Conservation (phyloP, 768 basidiomycete genomes). For the Phylloporus rhodoxanthus region DNA sequence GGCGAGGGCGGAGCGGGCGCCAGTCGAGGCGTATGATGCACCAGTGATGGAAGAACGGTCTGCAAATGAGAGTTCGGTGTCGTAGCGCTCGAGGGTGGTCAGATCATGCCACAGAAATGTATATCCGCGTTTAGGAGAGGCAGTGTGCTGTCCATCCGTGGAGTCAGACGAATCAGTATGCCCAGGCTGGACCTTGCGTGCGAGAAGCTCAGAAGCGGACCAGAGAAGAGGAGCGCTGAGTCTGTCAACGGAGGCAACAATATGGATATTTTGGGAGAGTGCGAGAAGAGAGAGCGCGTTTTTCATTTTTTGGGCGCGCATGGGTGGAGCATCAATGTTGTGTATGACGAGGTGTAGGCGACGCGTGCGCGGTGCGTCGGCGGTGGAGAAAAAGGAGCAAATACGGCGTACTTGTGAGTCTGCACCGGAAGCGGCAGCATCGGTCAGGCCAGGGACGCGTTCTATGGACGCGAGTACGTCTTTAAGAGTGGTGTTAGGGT, state of each 20-base stretch:
- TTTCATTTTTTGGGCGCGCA: slow-evolving; percentile 61
- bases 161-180: slow-evolving; percentile 1
- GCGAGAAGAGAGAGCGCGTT: slow-evolving; percentile 69
- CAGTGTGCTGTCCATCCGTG: not conserved
- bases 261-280: slow-evolving; percentile 67
- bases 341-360: slow-evolving; percentile 79
- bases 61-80: slow-evolving; percentile 64
- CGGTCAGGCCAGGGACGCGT: slow-evolving; percentile 22
- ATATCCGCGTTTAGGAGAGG: slow-evolving; percentile 43
- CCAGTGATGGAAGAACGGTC: slow-evolving; percentile 60
- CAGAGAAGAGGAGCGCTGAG: slow-evolving; percentile 80
- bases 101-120: slow-evolving; percentile 87
- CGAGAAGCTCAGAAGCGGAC: slow-evolving; percentile 58
- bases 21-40: slow-evolving; percentile 34
- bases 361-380: slow-evolving; percentile 22
- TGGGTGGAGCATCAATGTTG: slow-evolving; percentile 74
- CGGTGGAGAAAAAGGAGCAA: slow-evolving; percentile 54
- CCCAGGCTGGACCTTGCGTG: slow-evolving; percentile 38
- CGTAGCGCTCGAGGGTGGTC: slow-evolving; percentile 79
- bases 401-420: slow-evolving; percentile 65
- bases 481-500: slow-evolving; percentile 59
- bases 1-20: slow-evolving; percentile 22
- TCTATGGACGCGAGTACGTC: slow-evolving; percentile 64
- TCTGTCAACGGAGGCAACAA: slow-evolving; percentile 85
- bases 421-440: slow-evolving; percentile 23